Conservation (phyloP, 441 rosid genomes). For the Aleurites moluccanus region DNA sequence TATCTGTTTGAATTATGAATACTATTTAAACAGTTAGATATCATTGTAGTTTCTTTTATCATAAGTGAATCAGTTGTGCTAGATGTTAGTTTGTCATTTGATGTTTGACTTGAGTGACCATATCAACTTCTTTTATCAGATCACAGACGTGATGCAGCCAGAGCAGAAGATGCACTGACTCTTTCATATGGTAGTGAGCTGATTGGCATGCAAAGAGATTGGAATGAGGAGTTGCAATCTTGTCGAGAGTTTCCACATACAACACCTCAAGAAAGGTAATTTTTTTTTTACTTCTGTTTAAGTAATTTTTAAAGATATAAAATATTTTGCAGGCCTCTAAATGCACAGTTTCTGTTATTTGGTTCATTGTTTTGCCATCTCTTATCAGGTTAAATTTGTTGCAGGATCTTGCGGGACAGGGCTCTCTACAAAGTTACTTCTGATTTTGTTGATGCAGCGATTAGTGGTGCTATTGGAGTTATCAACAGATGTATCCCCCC, state of each 20-base stretch:
- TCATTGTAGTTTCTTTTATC: neutral
- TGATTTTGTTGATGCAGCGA: constrained; percentile 98
- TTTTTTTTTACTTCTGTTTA: constrained; percentile 16
- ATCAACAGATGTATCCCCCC: constrained; percentile 98
- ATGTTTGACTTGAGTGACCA: constrained; percentile 17
- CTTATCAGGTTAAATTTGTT: constrained; percentile 31
- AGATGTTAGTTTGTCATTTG: neutral
- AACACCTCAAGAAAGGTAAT: constrained; percentile 94
- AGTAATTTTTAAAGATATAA: constrained; percentile 1
- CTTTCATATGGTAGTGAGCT: constrained; percentile 98
- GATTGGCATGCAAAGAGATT: constrained; percentile 99
- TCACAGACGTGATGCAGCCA: constrained; percentile 95
- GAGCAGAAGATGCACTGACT: constrained; percentile 95
- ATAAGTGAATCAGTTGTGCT: neutral
- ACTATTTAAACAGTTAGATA: neutral
- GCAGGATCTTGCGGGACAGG: constrained; percentile 94
- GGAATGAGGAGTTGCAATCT: constrained; percentile 99
- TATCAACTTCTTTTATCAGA: constrained; percentile 47
- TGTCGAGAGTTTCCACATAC: constrained; percentile 97
- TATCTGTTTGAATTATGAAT: neutral
- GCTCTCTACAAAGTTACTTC: constrained; percentile 99
- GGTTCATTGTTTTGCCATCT: constrained; percentile 16
- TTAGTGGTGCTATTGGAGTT: constrained; percentile 96
- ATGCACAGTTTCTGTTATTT: constrained; percentile 11
- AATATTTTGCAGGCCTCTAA: constrained; percentile 4